Evolutionary conservation across 2,329 filamentous ascomycete genomes (phyloP).

Genomic region (Drechslerella stenobrocha): DNA sequence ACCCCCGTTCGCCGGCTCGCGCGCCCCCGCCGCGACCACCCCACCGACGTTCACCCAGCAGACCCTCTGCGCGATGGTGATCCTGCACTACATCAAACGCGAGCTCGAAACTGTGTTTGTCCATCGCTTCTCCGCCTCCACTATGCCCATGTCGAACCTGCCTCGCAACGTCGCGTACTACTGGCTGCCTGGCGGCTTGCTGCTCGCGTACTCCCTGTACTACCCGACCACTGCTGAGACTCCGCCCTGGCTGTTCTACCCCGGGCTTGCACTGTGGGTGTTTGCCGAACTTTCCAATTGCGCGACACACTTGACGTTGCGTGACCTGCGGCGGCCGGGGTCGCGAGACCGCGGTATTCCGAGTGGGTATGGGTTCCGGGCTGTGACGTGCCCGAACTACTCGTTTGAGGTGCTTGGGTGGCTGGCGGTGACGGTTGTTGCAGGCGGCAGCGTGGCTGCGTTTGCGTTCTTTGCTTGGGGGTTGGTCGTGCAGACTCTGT

Average conservation of each 20-base stretch:
- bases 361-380: slow-evolving; percentile 75
- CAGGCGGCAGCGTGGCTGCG: slow-evolving; percentile 72
- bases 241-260: slow-evolving; percentile 62
- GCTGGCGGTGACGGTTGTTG: slow-evolving; percentile 78
- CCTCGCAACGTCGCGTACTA: slow-evolving; percentile 96
- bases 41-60: slow-evolving; percentile 70
- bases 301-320: slow-evolving; percentile 76
- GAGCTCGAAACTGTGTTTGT: slow-evolving; percentile 93
- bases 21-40: slow-evolving; percentile 56
- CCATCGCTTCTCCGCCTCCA: slow-evolving; percentile 90
- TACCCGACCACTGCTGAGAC: slow-evolving; percentile 64
- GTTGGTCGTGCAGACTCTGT: slow-evolving; percentile 76
- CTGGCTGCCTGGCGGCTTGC: slow-evolving; percentile 79
- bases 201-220: slow-evolving; percentile 85
- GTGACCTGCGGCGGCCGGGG: slow-evolving; percentile 73
- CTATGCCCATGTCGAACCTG: slow-evolving; percentile 88
- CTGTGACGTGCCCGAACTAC: slow-evolving; percentile 97
- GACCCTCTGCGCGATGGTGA: slow-evolving; percentile 72
- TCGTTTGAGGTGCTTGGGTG: slow-evolving; percentile 88
- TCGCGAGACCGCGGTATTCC: slow-evolving; percentile 88
- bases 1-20: slow-evolving; percentile 56
- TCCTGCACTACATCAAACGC: slow-evolving; percentile 88
- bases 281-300: slow-evolving; percentile 81
- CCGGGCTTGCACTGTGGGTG: slow-evolving; percentile 71
- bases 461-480: slow-evolving; percentile 75